Base-by-base conservation (phyloP, 306 rosid species). In the Begonia peltatifolia region DNA sequence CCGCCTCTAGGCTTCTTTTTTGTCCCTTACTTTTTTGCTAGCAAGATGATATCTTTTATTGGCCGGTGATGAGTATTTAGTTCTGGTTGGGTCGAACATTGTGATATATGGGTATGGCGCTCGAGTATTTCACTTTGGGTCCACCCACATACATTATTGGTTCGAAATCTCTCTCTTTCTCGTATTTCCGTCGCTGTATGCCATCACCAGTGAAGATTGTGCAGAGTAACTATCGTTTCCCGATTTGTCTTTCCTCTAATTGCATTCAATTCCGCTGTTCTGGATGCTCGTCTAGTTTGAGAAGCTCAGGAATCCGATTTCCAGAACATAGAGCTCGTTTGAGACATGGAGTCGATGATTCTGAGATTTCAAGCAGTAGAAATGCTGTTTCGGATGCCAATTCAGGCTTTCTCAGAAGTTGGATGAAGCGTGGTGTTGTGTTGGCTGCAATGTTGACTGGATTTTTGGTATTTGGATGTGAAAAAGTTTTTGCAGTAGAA, bases 391-490 rank as follows among this genome's bases (percentile, higher is more conserved):
- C 66, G 4, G 65, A 72, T 59, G 62, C 35, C 16, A 80, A 55
- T 57, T 61, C 63, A 46, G 69, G 68, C 35, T 67, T 73, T 46
- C 54, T 79, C 18, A 35, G 53, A 43, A 79, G 55, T 18, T 55
- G 79, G 55, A 64, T 76, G 53, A 79, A 69, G 76, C 54, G 64
- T 38, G 93, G 96, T 44, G 36, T 82, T 36, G 69, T 86, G 62
- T 56, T 86, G 46, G 84, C 75, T 41, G 94, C 94, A 18, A 57
- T 79, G 59, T 76, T 83, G 59, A 83, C 75, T 59, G 93, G 84
- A 64, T 53, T 81, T 43, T 64, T 85, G 64, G 76, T 73, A 1
- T 78, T 76, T 74, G 87, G 77, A 9, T 75, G 88, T 54, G 70
- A 50, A 14, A 75, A 72, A 38, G 94, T 83, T 42, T 74, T 79